Evolutionary conservation across 2,329 filamentous ascomycete genomes (phyloP).

Genomic region (Cytospora chrysosperma): DNA sequence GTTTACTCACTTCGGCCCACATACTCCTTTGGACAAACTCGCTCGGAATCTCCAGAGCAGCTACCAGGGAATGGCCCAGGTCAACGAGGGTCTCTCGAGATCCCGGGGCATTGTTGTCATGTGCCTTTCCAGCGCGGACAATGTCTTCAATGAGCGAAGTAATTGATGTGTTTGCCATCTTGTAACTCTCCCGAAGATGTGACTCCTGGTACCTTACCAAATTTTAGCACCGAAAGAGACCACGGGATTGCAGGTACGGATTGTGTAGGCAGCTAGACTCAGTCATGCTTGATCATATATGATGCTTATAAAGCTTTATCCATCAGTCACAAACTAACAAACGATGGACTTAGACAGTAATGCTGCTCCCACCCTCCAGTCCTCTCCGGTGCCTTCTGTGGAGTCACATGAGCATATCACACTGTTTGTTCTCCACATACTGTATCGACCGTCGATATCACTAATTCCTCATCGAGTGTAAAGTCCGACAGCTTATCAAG

Average conservation of each 20-base stretch:
- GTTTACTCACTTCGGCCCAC: not conserved
- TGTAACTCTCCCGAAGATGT: not conserved
- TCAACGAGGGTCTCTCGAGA: not conserved
- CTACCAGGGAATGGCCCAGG: not conserved
- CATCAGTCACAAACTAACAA: too few relatives aligned
- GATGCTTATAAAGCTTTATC: not conserved
- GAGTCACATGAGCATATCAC: too few relatives aligned
- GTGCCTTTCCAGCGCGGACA: not conserved
- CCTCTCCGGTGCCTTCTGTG: too few relatives aligned
- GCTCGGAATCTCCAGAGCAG: conserved; percentile 1
- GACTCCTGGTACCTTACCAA: not conserved
- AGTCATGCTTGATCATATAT: not conserved
- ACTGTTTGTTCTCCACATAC: too few relatives aligned
- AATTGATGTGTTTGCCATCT: not conserved
- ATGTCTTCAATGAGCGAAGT: not conserved
- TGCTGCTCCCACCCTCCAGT: too few relatives aligned
- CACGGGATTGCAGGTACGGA: not conserved
- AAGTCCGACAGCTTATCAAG: too few relatives aligned
- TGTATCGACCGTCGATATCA: too few relatives aligned
- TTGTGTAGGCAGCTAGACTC: not conserved
- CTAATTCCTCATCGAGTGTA: too few relatives aligned
- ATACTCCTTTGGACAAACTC: not conserved
- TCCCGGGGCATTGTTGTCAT: not conserved
- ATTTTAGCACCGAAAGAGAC: not conserved
- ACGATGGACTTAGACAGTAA: too few relatives aligned